Evolutionary conservation across 352 stramenopile species (phyloP), one percentile per base, ranked within the genome.

Genomic region (Phytophthora pinifolia): DNA sequence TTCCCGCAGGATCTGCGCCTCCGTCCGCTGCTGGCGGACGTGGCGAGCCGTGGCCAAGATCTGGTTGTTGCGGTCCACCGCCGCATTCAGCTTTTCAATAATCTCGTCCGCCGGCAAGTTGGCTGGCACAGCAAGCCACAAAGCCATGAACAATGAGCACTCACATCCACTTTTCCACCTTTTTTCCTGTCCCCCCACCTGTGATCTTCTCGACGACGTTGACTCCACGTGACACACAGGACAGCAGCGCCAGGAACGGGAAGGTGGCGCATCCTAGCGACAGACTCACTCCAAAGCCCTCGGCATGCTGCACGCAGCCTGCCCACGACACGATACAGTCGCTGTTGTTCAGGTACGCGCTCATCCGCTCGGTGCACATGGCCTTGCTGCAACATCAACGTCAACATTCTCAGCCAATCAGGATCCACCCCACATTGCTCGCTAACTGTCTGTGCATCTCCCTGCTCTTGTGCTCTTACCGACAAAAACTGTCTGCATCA

Each of bases 201-300:
- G 82, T 91, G 62, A 94, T 86, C 62, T 92, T 92, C 59, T 94
- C 84, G 22, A 94, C 75, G 32, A 94, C 79, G 46, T 90, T 90
- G 22, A 94, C 67, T 18, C 80, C 80, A 15, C 84, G 74, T 15
- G 82, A 85, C 14, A 87, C 80, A 59, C 81, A 94, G 44, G 80
- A 88, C 44, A 94, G 68, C 44, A 94, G 58, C 33, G 81, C 81
- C 3, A 94, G 51, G 56, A 89, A 94, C 39, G 84, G 84, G 58
- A 92, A 94, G 33, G 72, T 80, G 27, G 84, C 80, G 38, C 79
- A 89, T n/a, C 84, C 84, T 5, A 94, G 79, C n/a, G 84, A 89
- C 38, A 92, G 62, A 41, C 82, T 88, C 20, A 91, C 83, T 25
- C 80, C 70, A 51, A 92, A 94, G 1, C 82, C 84, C 32, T 94